phyloP scores from a whole-genome alignment of 768 basidiomycete species.

The Sutorius australiensis region DNA sequence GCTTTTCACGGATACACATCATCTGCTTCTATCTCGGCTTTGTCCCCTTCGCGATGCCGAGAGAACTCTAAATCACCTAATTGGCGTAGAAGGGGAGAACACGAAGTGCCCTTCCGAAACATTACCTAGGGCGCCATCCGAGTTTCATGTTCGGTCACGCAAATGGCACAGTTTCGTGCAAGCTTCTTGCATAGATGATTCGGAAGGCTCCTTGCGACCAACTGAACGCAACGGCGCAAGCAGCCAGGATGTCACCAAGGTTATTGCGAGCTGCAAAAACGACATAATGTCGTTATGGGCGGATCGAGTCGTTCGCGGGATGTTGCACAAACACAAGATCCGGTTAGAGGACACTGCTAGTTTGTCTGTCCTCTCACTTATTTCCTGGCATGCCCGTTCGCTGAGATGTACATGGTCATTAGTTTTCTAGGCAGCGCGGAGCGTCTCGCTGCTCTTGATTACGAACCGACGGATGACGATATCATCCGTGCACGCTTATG shows the following conservation, averaged over 20 bases:
- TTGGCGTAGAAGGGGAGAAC: conserved; percentile 46
- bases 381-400: background rate
- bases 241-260: conserved; percentile 43
- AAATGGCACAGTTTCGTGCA: conserved; percentile 36
- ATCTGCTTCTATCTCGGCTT: conserved; percentile 56
- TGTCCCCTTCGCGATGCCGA: conserved; percentile 61
- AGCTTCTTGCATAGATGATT: conserved; percentile 17
- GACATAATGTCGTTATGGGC: conserved; percentile 65
- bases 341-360: conserved; percentile 60
- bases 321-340: conserved; percentile 45
- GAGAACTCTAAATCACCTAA: conserved; percentile 54
- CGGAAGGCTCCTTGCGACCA: conserved; percentile 4
- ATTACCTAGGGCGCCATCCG: conserved; percentile 33
- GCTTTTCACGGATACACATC: conserved; percentile 49
- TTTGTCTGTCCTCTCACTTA: conserved; percentile 45
- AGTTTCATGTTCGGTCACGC: conserved; percentile 56
- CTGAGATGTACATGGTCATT: background rate
- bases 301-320: conserved; percentile 49
- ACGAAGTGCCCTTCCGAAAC: conserved; percentile 24
- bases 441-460: conserved; percentile 58
- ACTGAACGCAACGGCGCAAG: conserved; percentile 20
- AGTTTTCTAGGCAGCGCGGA: conserved; percentile 70
- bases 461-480: conserved; percentile 69
- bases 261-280: conserved; percentile 56
- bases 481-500: conserved; percentile 67